These are phyloP conservation scores for Vigna trinervia DNA, from an alignment of 306 rosid species.

Conservation along the genomic window DNA sequence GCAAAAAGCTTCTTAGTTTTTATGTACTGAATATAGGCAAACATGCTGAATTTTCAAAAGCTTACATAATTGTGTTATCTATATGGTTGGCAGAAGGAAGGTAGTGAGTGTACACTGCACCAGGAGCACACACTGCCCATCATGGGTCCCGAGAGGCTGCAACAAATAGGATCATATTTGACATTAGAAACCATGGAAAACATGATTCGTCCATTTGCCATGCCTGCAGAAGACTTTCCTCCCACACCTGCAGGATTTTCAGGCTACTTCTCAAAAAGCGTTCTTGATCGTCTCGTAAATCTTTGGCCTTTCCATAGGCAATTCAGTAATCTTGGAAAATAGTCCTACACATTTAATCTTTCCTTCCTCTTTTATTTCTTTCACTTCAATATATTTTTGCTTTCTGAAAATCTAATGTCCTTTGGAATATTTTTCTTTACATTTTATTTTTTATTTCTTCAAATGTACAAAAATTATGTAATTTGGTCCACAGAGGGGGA, in stretches of 20 bases:
- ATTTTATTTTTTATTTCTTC: not conserved
- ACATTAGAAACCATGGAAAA: conserved; percentile 87
- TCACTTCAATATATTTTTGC: not conserved
- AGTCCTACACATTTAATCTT: conserved; percentile 20
- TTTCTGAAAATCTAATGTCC: not conserved
- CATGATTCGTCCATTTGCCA: conserved; percentile 95
- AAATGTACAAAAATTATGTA: not conserved
- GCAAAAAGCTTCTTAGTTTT: not conserved
- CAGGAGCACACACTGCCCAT: conserved; percentile 95
- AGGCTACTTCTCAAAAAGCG: conserved; percentile 85
- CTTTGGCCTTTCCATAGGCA: conserved; percentile 96
- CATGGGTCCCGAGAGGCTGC: conserved; percentile 97
- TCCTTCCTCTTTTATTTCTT: not conserved
- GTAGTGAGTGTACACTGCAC: conserved; percentile 70
- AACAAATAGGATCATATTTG: conserved; percentile 80
- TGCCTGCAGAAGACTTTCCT: conserved; percentile 99
- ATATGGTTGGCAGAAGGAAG: conserved; percentile 66
- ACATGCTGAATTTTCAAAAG: conserved; percentile 14
- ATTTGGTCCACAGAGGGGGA: not conserved
- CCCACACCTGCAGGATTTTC: conserved; percentile 89
- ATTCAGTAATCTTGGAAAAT: conserved; percentile 58
- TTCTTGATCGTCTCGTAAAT: conserved; percentile 93
- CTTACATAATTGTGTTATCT: conserved; percentile 8
- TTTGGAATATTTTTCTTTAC: not conserved
- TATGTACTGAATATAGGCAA: not conserved